Conservation (phyloP, 306 rosid genomes). For the Crotalaria pallida region DNA sequence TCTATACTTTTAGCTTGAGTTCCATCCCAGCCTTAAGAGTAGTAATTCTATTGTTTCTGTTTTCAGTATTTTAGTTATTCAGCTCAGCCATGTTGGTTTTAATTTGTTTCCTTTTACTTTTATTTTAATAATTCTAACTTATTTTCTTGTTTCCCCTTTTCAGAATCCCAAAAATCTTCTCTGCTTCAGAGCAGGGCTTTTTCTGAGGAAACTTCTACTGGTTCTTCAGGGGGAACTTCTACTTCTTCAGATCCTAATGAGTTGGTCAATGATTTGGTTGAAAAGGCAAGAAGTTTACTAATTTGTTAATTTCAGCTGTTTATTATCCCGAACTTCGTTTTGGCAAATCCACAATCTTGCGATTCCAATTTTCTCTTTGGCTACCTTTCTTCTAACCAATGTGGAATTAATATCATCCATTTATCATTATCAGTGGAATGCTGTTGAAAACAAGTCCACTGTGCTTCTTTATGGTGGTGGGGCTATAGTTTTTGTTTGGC, state of each 20-base stretch:
- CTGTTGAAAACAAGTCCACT: constrained; percentile 92
- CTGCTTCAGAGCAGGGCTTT: constrained; percentile 67
- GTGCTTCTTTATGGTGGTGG: constrained; percentile 94
- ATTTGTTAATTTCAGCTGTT: constrained; percentile 5
- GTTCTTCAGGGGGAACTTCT: constrained; percentile 84
- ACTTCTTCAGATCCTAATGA: constrained; percentile 58
- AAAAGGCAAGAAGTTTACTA: constrained; percentile 56
- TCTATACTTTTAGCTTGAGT: not conserved
- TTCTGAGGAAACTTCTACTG: constrained; percentile 80
- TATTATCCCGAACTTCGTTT: constrained; percentile 4
- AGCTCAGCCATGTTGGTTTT: not conserved
- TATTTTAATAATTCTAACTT: not conserved
- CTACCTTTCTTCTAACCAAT: constrained; percentile 3
- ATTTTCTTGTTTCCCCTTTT: constrained; percentile 6
- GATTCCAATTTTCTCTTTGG: not conserved
- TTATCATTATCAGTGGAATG: constrained; percentile 75
- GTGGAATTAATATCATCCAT: constrained; percentile 18
- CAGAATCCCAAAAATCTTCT: constrained; percentile 53
- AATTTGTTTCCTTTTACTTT: not conserved
- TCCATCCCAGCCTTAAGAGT: not conserved
- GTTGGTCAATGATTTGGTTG: constrained; percentile 80
- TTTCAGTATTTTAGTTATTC: not conserved
- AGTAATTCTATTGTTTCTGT: not conserved
- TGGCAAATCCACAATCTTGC: not conserved
- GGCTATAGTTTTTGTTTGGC: constrained; percentile 79